phyloP scores from a whole-genome alignment of 2,329 filamentous ascomycete genomes.

The Clarireedia monteithiana region DNA sequence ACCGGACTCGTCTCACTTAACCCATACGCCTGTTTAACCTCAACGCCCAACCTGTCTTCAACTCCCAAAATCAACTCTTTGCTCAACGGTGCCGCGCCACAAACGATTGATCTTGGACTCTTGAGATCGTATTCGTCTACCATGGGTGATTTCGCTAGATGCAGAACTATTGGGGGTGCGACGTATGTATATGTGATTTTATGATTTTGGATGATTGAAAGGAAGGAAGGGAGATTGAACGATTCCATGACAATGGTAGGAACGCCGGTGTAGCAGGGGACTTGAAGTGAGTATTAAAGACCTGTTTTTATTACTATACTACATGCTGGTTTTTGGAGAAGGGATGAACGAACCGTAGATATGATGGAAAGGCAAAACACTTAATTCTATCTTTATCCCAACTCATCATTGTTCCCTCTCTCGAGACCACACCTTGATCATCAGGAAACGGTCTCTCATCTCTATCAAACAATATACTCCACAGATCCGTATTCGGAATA shows the following conservation, averaged over 20 bases:
- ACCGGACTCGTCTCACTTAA: conserved; percentile 77
- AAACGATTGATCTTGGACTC: conserved; percentile 38
- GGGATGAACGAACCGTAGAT: too few species aligned
- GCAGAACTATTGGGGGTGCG: conserved; percentile 50
- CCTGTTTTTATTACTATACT: conserved; percentile 3
- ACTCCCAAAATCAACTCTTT: not conserved
- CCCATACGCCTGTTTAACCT: conserved; percentile 65
- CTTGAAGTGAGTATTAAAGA: conserved; percentile 42
- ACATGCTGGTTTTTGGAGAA: not conserved
- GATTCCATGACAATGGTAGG: not conserved
- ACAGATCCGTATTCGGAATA: conserved; percentile 69
- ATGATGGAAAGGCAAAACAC: conserved; percentile 10
- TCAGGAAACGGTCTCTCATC: conserved; percentile 57
- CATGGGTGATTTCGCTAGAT: conserved; percentile 51
- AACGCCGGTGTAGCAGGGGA: conserved; percentile 32
- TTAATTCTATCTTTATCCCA: conserved; percentile 15
- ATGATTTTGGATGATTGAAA: conserved; percentile 41
- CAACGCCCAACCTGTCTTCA: not conserved
- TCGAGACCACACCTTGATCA: conserved; percentile 46
- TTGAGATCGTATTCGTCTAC: conserved; percentile 44
- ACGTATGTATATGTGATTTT: conserved; percentile 45
- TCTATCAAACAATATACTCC: conserved; percentile 66
- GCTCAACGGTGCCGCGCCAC: conserved; percentile 46
- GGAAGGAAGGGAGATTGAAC: conserved; percentile 34
- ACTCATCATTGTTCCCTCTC: not conserved